Percentiles rank a stretch among this genome's conserved stretches.
Evolutionary conservation across 2,329 filamentous ascomycete species (phyloP).

Genomic region (Venturia oleaginea): DNA sequence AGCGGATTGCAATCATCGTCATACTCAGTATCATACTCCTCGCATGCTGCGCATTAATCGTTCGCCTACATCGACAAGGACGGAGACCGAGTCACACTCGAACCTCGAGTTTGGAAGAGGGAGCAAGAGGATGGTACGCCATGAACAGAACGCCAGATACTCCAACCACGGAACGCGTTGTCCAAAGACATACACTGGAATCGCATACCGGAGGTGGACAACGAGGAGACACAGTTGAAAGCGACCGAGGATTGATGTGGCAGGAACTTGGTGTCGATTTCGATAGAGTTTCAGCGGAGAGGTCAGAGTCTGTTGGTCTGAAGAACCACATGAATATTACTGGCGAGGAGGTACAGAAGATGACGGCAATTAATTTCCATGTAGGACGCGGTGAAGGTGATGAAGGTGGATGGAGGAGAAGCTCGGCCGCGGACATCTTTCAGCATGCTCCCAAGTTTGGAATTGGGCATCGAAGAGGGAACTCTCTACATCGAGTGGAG

Average conservation of each 20-base stretch:
- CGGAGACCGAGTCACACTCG: neutral
- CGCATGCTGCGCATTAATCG: neutral
- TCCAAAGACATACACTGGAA: neutral
- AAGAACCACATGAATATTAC: neutral
- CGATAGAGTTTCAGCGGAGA: neutral
- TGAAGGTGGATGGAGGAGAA: neutral
- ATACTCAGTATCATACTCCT: neutral
- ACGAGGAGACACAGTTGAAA: neutral
- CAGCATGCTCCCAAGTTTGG: neutral
- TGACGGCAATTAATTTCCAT: neutral
- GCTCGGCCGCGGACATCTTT: neutral
- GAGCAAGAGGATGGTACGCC: neutral
- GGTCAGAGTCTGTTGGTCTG: neutral
- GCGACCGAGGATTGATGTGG: neutral
- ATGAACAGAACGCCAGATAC: neutral
- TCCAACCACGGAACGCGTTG: neutral
- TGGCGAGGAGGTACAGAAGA: neutral
- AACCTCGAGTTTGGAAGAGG: neutral
- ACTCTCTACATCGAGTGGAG: neutral
- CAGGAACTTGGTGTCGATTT: neutral
- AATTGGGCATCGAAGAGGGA: neutral
- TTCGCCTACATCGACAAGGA: conserved; percentile 5
- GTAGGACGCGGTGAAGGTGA: neutral
- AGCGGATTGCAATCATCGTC: neutral
- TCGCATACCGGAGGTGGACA: neutral